Evolutionary conservation across 768 basidiomycete genomes (phyloP).

Genomic region (Mrakia frigida): DNA sequence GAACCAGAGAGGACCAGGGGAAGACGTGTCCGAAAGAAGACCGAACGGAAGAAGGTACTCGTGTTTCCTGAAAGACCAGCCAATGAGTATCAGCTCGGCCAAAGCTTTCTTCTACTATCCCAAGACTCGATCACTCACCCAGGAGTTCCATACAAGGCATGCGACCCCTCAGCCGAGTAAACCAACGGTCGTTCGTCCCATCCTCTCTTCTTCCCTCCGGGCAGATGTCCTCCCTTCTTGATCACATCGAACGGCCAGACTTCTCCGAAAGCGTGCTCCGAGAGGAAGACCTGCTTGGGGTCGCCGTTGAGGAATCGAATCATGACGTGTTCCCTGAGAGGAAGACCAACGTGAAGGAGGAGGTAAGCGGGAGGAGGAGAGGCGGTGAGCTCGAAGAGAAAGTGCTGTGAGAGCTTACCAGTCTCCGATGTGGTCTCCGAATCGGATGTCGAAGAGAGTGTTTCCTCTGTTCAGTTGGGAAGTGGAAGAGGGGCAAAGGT

Average conservation of each 20-base stretch:
- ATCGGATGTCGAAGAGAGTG: constrained; percentile 25
- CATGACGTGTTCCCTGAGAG: constrained; percentile 33
- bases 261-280: constrained; percentile 32
- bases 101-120: not conserved
- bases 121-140: constrained; percentile 4
- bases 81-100: not conserved
- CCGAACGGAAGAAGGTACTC: constrained; percentile 32
- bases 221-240: constrained; percentile 12
- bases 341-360: not conserved
- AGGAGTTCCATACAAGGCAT: constrained; percentile 31
- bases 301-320: constrained; percentile 23
- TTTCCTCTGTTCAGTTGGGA: constrained; percentile 1
- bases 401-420: constrained; percentile 5
- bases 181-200: constrained; percentile 30
- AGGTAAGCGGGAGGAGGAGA: not conserved
- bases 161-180: constrained; percentile 32
- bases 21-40: constrained; percentile 28
- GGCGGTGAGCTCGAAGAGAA: not conserved
- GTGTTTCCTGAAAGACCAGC: constrained; percentile 14
- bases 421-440: constrained; percentile 32
- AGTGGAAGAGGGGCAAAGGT: not conserved
- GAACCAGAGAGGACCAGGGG: constrained; percentile 26
- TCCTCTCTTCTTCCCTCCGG: not conserved
- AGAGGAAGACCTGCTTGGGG: constrained; percentile 32
- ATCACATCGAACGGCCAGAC: constrained; percentile 33